Conservation (phyloP, 345 rosid genomes). For the Salix arbutifolia region DNA sequence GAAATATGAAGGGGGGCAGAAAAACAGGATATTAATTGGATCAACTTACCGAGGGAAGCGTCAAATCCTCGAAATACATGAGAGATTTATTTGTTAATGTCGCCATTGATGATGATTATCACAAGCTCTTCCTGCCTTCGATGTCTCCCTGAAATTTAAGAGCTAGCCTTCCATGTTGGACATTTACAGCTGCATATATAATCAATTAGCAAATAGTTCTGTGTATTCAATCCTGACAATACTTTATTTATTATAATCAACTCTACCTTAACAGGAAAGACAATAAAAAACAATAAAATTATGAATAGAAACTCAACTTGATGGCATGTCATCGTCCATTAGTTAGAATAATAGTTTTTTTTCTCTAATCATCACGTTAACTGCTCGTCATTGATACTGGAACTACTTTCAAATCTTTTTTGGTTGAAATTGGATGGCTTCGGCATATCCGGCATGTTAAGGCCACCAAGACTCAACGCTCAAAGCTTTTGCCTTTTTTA, state of each 20-base stretch:
- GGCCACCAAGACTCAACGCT: slow-evolving; percentile 22
- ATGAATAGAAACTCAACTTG: slow-evolving; percentile 8
- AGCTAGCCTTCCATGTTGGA: neutral
- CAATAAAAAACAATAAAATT: neutral
- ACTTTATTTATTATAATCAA: neutral
- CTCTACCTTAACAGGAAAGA: neutral
- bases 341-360: neutral
- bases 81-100: slow-evolving; percentile 23
- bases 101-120: slow-evolving; percentile 15
- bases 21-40: neutral
- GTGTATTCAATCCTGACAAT: neutral
- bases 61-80: slow-evolving; percentile 36
- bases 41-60: slow-evolving; percentile 35
- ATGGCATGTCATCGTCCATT: slow-evolving; percentile 10
- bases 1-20: neutral
- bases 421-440: neutral
- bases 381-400: slow-evolving; percentile 4
- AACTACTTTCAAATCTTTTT: neutral
- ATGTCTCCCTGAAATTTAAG: neutral
- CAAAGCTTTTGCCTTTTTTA: neutral
- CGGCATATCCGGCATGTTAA: slow-evolving; percentile 17
- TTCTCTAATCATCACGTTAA: neutral
- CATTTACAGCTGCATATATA: neutral
- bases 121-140: neutral
- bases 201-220: neutral